Percentiles rank a stretch among this genome's conserved stretches.
Evolutionary conservation across 2,329 filamentous ascomycete species (phyloP).

Genomic region (Aspergillus hiratsukae): DNA sequence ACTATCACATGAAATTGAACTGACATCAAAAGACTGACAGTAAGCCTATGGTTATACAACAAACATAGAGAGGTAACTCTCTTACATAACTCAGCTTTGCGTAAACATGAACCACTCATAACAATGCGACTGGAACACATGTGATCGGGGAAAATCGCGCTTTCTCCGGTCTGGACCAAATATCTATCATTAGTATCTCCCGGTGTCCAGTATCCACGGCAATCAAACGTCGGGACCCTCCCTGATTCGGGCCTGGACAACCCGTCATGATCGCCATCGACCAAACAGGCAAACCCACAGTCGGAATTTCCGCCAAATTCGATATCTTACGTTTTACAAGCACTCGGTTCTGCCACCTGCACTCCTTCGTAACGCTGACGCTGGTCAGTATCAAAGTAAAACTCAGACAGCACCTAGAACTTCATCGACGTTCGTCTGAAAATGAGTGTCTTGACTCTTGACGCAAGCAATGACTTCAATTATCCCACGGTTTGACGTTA

Average conservation of each 20-base stretch:
- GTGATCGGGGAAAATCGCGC: slow-evolving; percentile 11
- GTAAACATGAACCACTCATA: not conserved
- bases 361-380: slow-evolving; percentile 7
- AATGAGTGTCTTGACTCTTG: slow-evolving; percentile 10
- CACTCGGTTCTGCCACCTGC: not conserved
- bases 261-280: not conserved
- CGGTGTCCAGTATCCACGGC: not conserved
- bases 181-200: not conserved
- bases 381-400: not conserved
- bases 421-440: not conserved
- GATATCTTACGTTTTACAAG: not conserved
- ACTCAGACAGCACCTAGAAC: slow-evolving; percentile 8
- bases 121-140: not conserved
- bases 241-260: not conserved
- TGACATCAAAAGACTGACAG: not conserved
- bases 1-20: not conserved
- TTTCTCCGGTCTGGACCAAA: not conserved
- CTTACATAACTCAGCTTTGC: not conserved
- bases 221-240: not conserved
- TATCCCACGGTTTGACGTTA: not conserved
- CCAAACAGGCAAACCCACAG: slow-evolving; percentile 1
- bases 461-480: slow-evolving; percentile 19
- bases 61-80: too few relatives aligned
- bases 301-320: not conserved
- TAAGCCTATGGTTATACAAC: not conserved